Conservation (phyloP, 495 filamentous ascomycete genomes). For the Neurospora hispaniola region DNA sequence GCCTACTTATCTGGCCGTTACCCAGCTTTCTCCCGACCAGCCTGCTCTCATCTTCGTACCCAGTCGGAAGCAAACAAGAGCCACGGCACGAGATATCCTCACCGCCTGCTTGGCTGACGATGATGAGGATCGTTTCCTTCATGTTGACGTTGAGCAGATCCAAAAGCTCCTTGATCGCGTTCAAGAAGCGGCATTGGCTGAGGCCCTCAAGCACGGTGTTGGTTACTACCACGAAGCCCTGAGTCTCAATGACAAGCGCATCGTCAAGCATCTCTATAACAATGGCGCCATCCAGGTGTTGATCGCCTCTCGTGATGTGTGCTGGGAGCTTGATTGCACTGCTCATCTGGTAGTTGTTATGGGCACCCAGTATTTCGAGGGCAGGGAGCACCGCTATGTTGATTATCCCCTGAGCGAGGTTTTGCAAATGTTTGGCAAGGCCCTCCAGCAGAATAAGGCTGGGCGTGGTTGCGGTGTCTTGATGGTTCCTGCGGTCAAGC, state of each 20-base stretch:
- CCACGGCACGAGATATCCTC: constrained; percentile 81
- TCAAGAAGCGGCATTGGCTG: constrained; percentile 75
- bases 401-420: constrained; percentile 94
- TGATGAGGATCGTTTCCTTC: constrained; percentile 86
- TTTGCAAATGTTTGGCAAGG: constrained; percentile 99
- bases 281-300: constrained; percentile 90
- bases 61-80: constrained; percentile 80
- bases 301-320: constrained; percentile 86
- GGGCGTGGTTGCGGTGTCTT: constrained; percentile 80
- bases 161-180: constrained; percentile 69
- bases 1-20: constrained; percentile 76
- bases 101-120: constrained; percentile 77
- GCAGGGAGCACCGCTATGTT: constrained; percentile 92
- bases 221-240: constrained; percentile 96
- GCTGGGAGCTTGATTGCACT: constrained; percentile 85
- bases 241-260: constrained; percentile 77
- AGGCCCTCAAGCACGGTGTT: constrained; percentile 90
- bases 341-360: constrained; percentile 91
- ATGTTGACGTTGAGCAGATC: constrained; percentile 70
- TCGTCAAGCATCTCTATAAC: constrained; percentile 82
- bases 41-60: constrained; percentile 87
- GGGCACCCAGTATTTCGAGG: constrained; percentile 98
- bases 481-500: constrained; percentile 88
- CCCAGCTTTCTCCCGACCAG: constrained; percentile 76
- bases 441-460: constrained; percentile 63